phyloP scores from a whole-genome alignment of 2,329 filamentous ascomycete species.

The Atkinsonella hypoxylon region DNA sequence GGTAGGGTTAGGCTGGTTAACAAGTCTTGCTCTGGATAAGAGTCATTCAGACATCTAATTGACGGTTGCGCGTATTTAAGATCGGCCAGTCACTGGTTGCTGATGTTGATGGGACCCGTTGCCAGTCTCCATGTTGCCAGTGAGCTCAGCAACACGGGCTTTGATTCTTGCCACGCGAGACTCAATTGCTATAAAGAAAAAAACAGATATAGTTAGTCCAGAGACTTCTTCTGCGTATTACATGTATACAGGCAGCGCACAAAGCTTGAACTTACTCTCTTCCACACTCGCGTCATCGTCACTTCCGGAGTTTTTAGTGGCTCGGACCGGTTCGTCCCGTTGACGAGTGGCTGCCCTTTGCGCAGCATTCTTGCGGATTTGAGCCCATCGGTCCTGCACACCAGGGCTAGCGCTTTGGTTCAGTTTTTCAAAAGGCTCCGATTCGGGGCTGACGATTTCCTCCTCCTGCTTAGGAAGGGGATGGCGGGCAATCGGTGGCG shows the following conservation, averaged over 20 bases:
- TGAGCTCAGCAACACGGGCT: constrained; percentile 88
- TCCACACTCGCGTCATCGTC: constrained; percentile 91
- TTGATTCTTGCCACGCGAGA: constrained; percentile 95
- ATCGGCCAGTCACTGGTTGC: constrained; percentile 11
- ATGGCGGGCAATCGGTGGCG: constrained; percentile 39
- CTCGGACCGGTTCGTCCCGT: constrained; percentile 51
- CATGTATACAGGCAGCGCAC: background rate
- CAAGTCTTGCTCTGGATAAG: background rate
- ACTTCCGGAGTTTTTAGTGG: constrained; percentile 46
- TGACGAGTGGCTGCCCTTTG: constrained; percentile 58
- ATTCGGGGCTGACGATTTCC: constrained; percentile 9
- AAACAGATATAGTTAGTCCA: constrained; percentile 11
- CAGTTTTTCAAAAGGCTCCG: constrained; percentile 21
- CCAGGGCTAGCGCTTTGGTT: constrained; percentile 21
- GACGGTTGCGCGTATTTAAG: constrained; percentile 10
- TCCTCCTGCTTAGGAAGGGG: constrained; percentile 3
- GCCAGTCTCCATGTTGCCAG: constrained; percentile 62
- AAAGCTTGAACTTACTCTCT: constrained; percentile 61
- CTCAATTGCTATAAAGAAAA: constrained; percentile 62
- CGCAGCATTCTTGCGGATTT: constrained; percentile 89
- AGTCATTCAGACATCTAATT: background rate
- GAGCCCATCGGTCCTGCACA: constrained; percentile 75
- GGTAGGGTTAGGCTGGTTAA: background rate
- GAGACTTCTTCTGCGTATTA: background rate
- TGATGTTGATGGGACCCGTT: constrained; percentile 22